These are phyloP conservation scores for Phaeoacremonium minimum DNA, from an alignment of 2,329 filamentous ascomycete genomes.

Conservation along the genomic window DNA sequence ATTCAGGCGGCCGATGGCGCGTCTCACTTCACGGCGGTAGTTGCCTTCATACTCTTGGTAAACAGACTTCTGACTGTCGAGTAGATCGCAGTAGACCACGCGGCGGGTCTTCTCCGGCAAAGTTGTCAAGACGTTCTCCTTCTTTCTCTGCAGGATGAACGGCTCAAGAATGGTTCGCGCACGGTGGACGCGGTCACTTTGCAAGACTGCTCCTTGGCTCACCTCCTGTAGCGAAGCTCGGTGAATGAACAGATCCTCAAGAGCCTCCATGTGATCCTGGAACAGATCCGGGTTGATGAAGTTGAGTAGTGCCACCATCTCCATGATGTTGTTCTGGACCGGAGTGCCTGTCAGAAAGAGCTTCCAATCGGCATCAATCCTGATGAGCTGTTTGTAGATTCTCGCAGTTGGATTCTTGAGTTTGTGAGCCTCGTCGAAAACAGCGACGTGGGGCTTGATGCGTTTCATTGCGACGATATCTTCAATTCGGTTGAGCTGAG, in stretches of 20 bases:
- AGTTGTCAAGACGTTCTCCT: conserved; percentile 82
- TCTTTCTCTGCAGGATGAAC: conserved; percentile 90
- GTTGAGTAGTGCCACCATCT: conserved; percentile 84
- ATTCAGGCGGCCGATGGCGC: conserved; percentile 56
- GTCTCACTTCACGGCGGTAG: conserved; percentile 57
- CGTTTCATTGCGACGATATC: conserved; percentile 47
- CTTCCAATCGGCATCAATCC: conserved; percentile 76
- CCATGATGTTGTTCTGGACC: conserved; percentile 89
- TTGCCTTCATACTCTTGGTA: conserved; percentile 65
- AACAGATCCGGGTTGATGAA: conserved; percentile 92
- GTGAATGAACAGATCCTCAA: conserved; percentile 87
- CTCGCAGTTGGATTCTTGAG: conserved; percentile 85
- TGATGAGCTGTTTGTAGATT: conserved; percentile 73
- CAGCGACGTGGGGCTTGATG: conserved; percentile 48
- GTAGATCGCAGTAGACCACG: conserved; percentile 79
- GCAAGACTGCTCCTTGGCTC: conserved; percentile 77
- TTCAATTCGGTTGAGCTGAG: conserved; percentile 49
- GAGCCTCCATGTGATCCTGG: conserved; percentile 66
- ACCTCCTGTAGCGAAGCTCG: conserved; percentile 81
- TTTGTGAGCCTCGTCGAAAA: conserved; percentile 94
- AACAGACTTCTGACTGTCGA: conserved; percentile 63
- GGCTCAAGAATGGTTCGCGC: conserved; percentile 91
- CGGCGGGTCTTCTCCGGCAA: conserved; percentile 75
- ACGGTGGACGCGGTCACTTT: conserved; percentile 78
- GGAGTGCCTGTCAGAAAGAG: conserved; percentile 88